Percentiles rank a stretch among this genome's conserved stretches.
Evolutionary conservation across 148 eudicot species (phyloP).

Genomic region (Tetragonia tetragonoides): DNA sequence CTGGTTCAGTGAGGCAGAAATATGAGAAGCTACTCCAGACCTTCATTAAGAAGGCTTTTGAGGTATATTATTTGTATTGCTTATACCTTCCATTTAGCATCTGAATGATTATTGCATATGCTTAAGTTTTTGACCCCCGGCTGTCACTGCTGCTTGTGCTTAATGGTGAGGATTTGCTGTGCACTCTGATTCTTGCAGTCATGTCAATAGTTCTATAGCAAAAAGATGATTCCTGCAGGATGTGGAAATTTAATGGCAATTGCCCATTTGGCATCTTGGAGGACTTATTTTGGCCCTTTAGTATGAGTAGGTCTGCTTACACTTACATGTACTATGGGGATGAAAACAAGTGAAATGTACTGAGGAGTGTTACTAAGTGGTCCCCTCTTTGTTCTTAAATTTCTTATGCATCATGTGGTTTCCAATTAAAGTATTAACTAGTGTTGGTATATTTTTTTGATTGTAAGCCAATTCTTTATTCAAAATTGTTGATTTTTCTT

Average conservation of each 20-base stretch:
- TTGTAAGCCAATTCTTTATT: neutral
- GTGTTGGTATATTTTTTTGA: neutral
- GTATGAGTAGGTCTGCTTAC: neutral
- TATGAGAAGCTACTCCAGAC: constrained; percentile 74
- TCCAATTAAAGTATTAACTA: too few species aligned
- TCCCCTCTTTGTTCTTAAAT: neutral
- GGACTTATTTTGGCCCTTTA: neutral
- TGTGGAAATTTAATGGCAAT: neutral
- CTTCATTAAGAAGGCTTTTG: constrained; percentile 80
- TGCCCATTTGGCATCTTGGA: neutral
- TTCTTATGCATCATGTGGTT: neutral
- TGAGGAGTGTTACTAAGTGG: neutral
- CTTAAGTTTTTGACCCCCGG: neutral
- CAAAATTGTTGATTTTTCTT: constrained; percentile 15
- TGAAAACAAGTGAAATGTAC: neutral
- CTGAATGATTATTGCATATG: neutral
- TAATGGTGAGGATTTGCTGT: neutral
- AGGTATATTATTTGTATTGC: constrained; percentile 40
- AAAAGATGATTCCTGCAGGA: neutral
- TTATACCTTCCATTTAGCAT: neutral
- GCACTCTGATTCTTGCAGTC: neutral
- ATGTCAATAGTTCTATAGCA: neutral
- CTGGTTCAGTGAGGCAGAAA: constrained; percentile 74
- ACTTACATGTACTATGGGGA: neutral
- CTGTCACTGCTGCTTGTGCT: neutral